A percentile compares a stretch with the other conserved stretches of the same genome.
phyloP scores from a whole-genome alignment of 768 basidiomycete species.

The Mycena galopus region DNA sequence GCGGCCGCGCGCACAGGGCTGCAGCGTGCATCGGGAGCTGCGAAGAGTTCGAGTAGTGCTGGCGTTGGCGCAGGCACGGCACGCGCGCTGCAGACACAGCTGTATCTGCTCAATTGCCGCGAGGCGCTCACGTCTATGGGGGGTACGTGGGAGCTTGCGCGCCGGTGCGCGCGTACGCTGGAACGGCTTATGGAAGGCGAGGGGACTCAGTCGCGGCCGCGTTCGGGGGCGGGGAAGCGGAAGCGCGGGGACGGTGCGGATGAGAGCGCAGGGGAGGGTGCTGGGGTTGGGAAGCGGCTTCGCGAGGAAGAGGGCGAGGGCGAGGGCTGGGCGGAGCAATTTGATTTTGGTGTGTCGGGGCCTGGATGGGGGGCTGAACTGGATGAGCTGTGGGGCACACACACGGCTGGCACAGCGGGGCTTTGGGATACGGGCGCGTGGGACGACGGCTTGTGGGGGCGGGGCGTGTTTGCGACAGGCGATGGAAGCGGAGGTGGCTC shows the following conservation, averaged over 20 bases:
- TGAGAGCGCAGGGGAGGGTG: neutral
- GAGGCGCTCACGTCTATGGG: slow-evolving; percentile 46
- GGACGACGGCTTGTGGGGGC: slow-evolving; percentile 29
- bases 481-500: too few species aligned
- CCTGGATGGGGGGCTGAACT: slow-evolving; percentile 14
- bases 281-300: neutral
- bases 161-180: slow-evolving; percentile 42
- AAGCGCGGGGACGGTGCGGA: slow-evolving; percentile 31
- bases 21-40: neutral
- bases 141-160: slow-evolving; percentile 45
- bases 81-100: slow-evolving; percentile 43
- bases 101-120: slow-evolving; percentile 45
- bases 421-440: slow-evolving; percentile 34
- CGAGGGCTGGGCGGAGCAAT: slow-evolving; percentile 20
- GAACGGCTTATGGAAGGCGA: slow-evolving; percentile 45
- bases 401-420: neutral
- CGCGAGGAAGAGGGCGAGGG: neutral
- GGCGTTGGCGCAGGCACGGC: slow-evolving; percentile 25
- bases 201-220: neutral
- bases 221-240: slow-evolving; percentile 34
- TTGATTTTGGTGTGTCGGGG: slow-evolving; percentile 15
- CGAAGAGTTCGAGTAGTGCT: slow-evolving; percentile 28
- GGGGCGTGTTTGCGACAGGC: neutral
- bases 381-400: neutral
- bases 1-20: slow-evolving; percentile 32